These are phyloP conservation scores for Neonectria neomacrospora DNA, from an alignment of 2,329 filamentous ascomycete species.

Conservation along the genomic window DNA sequence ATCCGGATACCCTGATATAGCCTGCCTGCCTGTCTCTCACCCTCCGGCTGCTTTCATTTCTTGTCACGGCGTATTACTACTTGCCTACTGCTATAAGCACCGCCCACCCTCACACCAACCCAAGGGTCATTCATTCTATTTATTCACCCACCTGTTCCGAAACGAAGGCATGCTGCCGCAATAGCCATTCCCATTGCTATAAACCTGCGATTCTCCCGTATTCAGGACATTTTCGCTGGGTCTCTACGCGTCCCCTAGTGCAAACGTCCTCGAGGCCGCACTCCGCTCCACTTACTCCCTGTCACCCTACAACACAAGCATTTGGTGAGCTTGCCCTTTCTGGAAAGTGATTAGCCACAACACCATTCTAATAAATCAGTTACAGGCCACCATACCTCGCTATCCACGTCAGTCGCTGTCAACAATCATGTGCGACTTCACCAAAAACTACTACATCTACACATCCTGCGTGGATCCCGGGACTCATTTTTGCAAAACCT, in stretches of 20 bases:
- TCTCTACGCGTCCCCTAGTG: constrained; percentile 1
- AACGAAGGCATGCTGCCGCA: constrained; percentile 11
- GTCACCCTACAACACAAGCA: constrained; percentile 15
- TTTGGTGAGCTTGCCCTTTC: constrained; percentile 30
- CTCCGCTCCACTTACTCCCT: constrained; percentile 14
- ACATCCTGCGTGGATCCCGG: constrained; percentile 75
- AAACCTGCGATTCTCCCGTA: neutral
- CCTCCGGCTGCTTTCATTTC: constrained; percentile 13
- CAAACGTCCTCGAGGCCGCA: constrained; percentile 4
- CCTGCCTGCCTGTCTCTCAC: constrained; percentile 24
- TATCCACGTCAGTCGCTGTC: neutral
- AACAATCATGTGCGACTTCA: constrained; percentile 69
- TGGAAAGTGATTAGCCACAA: constrained; percentile 23
- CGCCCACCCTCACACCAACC: constrained; percentile 22
- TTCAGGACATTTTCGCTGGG: neutral
- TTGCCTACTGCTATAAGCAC: constrained; percentile 26
- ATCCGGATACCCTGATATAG: constrained; percentile 22
- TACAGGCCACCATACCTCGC: constrained; percentile 6
- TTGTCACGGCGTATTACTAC: neutral
- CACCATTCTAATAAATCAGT: constrained; percentile 13
- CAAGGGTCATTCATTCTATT: constrained; percentile 5
- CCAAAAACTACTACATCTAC: constrained; percentile 83
- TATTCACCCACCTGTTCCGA: constrained; percentile 4
- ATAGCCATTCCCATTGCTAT: constrained; percentile 1
- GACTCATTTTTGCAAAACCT: constrained; percentile 76